Evolutionary conservation across 176 grass and related monocot species (phyloP), one percentile per base, ranked within the genome.

Genomic region (Oryza longistaminata): DNA sequence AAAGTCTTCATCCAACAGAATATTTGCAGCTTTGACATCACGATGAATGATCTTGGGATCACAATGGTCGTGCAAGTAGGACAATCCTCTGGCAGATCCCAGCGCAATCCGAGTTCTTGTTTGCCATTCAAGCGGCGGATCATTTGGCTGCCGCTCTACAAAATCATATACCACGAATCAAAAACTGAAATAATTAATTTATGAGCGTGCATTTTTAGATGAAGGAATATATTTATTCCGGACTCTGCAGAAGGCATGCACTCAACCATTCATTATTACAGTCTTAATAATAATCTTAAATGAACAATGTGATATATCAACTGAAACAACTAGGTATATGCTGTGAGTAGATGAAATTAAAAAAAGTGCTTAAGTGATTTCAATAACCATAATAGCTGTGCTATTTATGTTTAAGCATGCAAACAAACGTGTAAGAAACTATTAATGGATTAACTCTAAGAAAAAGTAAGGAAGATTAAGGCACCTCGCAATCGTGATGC

Each of bases 31-130:
- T 80, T 93, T 96, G 22, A 96, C 91, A 46, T 96, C 88, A 43
- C 94, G 87, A 62, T 96, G 94, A 34, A 96, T 96, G 77, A 96
- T 96, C 83, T 93, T 93, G 44, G 94, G 94, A 71, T 96, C 94
- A n/a, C 94, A 96, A 77, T 96, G 94, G 37, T 97, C 89, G 0
- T 97, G 94, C 81, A 97, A 58, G 26, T 97, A 97, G 0, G 89
- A 93, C 19, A 97, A 82, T 1, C 94, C 91, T 39, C 91, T 89
- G 25, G 94, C 91, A n/a, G 94, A 75, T 48, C 94, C 91, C 66
- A 97, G 62, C 9, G 94, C 94, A 34, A 97, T 93, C 58, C 49
- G 42, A 60, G 44, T 70, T 83, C 94, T 90, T 19, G 82, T 93
- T 44, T 70, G 33, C 91, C 94, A 94, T 11, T 79, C 87, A 22